phyloP scores from a whole-genome alignment of 768 basidiomycete species.

The Asterophora parasitica region DNA sequence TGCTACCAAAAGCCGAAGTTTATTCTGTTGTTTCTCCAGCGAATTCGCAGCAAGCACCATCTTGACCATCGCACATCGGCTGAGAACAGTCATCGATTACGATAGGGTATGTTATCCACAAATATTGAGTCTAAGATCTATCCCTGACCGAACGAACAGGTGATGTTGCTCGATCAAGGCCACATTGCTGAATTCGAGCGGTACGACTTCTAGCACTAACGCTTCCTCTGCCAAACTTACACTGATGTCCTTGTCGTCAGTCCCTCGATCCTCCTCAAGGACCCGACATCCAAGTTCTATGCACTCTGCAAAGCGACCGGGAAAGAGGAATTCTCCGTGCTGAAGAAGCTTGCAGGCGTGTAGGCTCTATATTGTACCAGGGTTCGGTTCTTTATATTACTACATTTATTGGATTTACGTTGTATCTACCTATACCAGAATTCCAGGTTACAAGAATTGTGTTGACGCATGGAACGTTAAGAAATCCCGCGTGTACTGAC shows the following conservation, averaged over 20 bases:
- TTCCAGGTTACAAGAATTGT: too few relatives aligned
- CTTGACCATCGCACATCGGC: conserved; percentile 76
- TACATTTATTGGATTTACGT: too few relatives aligned
- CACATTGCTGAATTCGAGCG: conserved; percentile 73
- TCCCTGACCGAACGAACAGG: conserved; percentile 32
- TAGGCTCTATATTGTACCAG: conserved; percentile 4
- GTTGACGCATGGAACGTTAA: too few relatives aligned
- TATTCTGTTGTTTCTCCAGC: conserved; percentile 26
- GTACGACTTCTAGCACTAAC: conserved; percentile 21
- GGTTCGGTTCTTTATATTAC: too few relatives aligned
- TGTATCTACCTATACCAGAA: too few relatives aligned
- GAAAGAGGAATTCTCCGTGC: conserved; percentile 59
- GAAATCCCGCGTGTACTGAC: too few relatives aligned
- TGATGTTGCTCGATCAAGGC: conserved; percentile 76
- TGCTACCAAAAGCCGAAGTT: not conserved
- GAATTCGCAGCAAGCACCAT: conserved; percentile 81
- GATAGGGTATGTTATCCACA: conserved; percentile 53
- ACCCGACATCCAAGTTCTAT: conserved; percentile 60
- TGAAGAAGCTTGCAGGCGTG: conserved; percentile 63
- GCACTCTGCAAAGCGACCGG: conserved; percentile 71
- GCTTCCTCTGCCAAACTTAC: not conserved
- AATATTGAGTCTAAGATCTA: not conserved
- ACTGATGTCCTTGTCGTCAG: conserved; percentile 21
- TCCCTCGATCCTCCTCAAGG: conserved; percentile 49
- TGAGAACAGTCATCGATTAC: conserved; percentile 80